Base-by-base conservation (phyloP, 805 yeast species). In the Kazachstania taianensis region DNA sequence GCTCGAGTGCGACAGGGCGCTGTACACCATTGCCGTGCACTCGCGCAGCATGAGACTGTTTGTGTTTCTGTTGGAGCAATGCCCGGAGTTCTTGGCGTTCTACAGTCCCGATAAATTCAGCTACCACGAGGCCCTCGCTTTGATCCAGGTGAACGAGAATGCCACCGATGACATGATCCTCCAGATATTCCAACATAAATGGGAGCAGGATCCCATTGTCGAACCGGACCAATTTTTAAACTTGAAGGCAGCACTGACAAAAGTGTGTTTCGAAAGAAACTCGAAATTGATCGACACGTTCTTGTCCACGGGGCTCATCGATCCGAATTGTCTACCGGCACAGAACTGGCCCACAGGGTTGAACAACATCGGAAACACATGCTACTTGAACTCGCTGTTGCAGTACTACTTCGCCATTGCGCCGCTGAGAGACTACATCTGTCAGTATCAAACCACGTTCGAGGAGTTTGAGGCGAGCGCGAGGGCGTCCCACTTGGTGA, bases 321-420 rank as follows among this genome's bases (percentile, higher is more conserved):
- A 80, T 52, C 70, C 75, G 4, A 60, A 69, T 7, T 56, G 70
- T 2, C 56, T 81, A 14, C 78, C 86, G 0, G 71, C 75, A 0
- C 77, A 72, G 12, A 70, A 73, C 33, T 78, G 89, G 73, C 98
- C 98, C 0, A 83, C 85, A 3, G 98, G 98, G 0, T 67, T 92
- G 51, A 83, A 81, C 57, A 92, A 92, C 53, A 87, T 86, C 42
- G 98, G 98, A 17, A 92, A 92, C 54, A 89, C 98, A 0, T 92
- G 98, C 58, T 87, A 87, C 48, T 65, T 92, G 56, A 89, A 92
- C 55, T 89, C 97, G 0, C 65, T 92, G 33, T 62, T 89, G 28
- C 98, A 89, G 53, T 89, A 81, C 51, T 89, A 85, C 56, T 92
- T 86, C 62, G 81, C 85, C 5, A 73, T 92, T 30, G 73, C 74